Conservation (phyloP, 1,139 yeast species). For the Kodamaea alishanica region DNA sequence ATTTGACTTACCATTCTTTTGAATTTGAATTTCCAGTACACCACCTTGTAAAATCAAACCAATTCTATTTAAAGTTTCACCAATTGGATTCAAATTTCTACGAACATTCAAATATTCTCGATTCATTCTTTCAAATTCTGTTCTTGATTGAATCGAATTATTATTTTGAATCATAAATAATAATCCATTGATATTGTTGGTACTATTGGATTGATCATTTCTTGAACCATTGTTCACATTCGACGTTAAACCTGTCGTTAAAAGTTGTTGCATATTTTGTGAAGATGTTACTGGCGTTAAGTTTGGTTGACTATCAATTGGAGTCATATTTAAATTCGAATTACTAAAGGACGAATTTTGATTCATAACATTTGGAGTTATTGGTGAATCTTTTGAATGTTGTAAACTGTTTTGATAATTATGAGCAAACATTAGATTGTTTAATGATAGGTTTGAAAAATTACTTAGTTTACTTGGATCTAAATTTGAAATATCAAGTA, state of each 20-base stretch:
- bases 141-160: constrained; percentile 58
- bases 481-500: constrained; percentile 50
- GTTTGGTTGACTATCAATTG: no score
- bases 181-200: constrained; percentile 30
- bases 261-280: no score
- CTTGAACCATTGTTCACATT: no score
- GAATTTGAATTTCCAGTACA: no score
- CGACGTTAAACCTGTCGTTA: no score
- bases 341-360: not conserved
- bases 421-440: constrained; percentile 47
- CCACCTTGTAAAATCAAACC: constrained; percentile 7
- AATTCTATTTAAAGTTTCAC: constrained; percentile 54
- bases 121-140: constrained; percentile 73
- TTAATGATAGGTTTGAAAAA: constrained; percentile 43
- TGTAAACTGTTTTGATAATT: constrained; percentile 20
- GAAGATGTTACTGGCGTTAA: no score
- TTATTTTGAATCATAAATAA: constrained; percentile 32
- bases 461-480: constrained; percentile 34
- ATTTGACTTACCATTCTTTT: not conserved
- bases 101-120: constrained; percentile 70
- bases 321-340: no score
- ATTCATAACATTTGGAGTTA: constrained; percentile 11
- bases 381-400: constrained; percentile 6
- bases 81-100: constrained; percentile 65
- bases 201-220: constrained; percentile 10